A percentile compares a stretch with the other conserved stretches of the same genome.
These are phyloP conservation scores for Lophium mytilinum DNA, from an alignment of 495 filamentous ascomycete genomes.

Conservation along the genomic window DNA sequence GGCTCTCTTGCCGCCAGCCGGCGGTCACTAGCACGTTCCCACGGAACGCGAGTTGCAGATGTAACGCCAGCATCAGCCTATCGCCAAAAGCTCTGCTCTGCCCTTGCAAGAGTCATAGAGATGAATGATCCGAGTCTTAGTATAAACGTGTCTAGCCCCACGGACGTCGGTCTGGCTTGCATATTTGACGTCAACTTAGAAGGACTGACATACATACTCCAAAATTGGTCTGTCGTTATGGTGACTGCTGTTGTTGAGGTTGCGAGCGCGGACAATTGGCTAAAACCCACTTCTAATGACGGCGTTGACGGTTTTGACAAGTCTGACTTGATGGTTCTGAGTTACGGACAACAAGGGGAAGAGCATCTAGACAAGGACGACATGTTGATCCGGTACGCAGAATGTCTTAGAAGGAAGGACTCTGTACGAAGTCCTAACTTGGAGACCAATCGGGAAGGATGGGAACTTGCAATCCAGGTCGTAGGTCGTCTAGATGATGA, in stretches of 20 bases:
- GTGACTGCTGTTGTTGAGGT: constrained; percentile 73
- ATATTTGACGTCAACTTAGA: constrained; percentile 70
- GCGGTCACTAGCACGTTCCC: constrained; percentile 27
- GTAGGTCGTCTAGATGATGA: constrained; percentile 64
- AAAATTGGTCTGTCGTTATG: constrained; percentile 68
- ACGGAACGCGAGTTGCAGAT: constrained; percentile 36
- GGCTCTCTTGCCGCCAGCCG: constrained; percentile 30
- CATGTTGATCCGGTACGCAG: constrained; percentile 64
- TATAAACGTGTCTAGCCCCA: constrained; percentile 59
- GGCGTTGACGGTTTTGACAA: constrained; percentile 43
- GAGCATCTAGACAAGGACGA: constrained; percentile 48
- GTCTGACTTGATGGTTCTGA: constrained; percentile 55
- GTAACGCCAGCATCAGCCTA: constrained; percentile 44
- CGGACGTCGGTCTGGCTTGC: constrained; percentile 72
- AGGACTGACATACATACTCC: constrained; percentile 62
- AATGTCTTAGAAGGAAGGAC: constrained; percentile 41
- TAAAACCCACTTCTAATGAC: constrained; percentile 37
- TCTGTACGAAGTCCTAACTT: constrained; percentile 22
- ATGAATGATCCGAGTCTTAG: constrained; percentile 47
- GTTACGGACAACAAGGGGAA: constrained; percentile 38
- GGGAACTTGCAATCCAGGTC: constrained; percentile 76
- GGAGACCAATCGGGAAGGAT: constrained; percentile 53
- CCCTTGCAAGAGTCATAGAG: constrained; percentile 44
- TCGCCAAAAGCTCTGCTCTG: constrained; percentile 42
- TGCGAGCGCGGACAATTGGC: constrained; percentile 66